A percentile compares a stretch with the other conserved stretches of the same genome.
phyloP scores from a whole-genome alignment of 495 filamentous ascomycete genomes.

The Annulohypoxylon moriforme region DNA sequence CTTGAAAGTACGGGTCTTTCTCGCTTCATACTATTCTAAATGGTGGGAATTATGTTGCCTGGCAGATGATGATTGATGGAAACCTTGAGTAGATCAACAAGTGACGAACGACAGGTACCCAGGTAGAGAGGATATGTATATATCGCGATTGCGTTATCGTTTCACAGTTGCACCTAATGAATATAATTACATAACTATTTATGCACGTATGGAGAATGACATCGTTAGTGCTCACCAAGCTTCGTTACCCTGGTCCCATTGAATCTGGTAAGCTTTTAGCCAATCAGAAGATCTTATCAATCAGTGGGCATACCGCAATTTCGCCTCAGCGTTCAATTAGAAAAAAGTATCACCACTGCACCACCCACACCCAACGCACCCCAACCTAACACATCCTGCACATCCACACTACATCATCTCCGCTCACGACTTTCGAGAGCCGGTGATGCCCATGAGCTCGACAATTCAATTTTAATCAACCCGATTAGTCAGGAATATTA shows the following conservation, averaged over 20 bases:
- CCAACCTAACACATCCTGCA: conserved; percentile 2
- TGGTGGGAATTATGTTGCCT: conserved; percentile 21
- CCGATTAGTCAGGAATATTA: conserved; percentile 82
- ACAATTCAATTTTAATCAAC: conserved; percentile 30
- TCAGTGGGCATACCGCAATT: conserved; percentile 29
- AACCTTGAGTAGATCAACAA: conserved; percentile 3
- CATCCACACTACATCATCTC: not conserved
- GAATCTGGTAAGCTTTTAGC: not conserved
- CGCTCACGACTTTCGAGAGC: not conserved
- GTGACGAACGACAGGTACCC: conserved; percentile 21
- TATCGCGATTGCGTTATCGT: not conserved
- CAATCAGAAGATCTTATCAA: conserved; percentile 23
- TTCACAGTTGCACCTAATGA: not conserved
- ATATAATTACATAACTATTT: not conserved
- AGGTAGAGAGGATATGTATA: not conserved
- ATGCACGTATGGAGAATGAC: conserved; percentile 7
- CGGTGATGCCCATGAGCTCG: conserved; percentile 24
- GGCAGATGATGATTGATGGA: conserved; percentile 25
- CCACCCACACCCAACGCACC: conserved; percentile 1
- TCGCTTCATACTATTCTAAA: conserved; percentile 7
- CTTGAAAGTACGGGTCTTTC: not conserved
- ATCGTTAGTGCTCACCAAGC: not conserved
- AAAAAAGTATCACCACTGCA: conserved; percentile 37
- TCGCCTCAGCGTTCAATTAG: conserved; percentile 23
- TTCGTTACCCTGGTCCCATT: not conserved